Percentiles rank a stretch among this genome's conserved stretches.
phyloP scores from a whole-genome alignment of 2,329 filamentous ascomycete genomes.

The Colletotrichum neosansevieriae region DNA sequence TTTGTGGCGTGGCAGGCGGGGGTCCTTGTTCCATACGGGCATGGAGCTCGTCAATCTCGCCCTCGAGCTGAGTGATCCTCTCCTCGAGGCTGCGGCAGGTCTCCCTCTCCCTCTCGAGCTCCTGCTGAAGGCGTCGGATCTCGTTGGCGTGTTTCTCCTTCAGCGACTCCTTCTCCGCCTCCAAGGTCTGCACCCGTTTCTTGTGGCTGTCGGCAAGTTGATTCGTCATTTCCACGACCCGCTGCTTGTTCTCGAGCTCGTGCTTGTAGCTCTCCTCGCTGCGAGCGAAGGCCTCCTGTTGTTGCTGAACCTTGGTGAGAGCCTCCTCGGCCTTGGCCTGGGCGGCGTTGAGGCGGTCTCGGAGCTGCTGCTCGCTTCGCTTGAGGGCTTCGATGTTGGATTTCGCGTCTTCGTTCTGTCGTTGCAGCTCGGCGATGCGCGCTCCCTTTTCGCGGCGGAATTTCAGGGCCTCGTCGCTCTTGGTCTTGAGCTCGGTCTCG shows the following conservation, averaged over 20 bases:
- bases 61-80: constrained; percentile 62
- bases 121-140: constrained; percentile 66
- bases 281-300: constrained; percentile 84
- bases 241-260: constrained; percentile 83
- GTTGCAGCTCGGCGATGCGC: constrained; percentile 88
- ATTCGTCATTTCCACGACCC: constrained; percentile 85
- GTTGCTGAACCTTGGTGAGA: constrained; percentile 82
- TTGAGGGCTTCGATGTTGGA: constrained; percentile 82
- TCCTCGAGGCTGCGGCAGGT: constrained; percentile 61
- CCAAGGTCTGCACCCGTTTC: constrained; percentile 77
- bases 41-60: constrained; percentile 66
- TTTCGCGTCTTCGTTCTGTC: constrained; percentile 86
- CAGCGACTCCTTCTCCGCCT: constrained; percentile 69
- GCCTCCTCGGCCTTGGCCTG: constrained; percentile 90
- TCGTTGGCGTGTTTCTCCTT: constrained; percentile 75
- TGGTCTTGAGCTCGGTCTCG: constrained; percentile 90
- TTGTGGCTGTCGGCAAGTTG: constrained; percentile 80
- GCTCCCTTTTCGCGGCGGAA: constrained; percentile 95
- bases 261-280: constrained; percentile 89
- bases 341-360: constrained; percentile 84
- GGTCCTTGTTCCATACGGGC: constrained; percentile 59
- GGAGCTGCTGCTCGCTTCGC: constrained; percentile 83
- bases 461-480: constrained; percentile 86
- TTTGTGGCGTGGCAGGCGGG: constrained; percentile 66
- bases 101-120: constrained; percentile 67